Evolutionary conservation across 306 rosid species (phyloP).

Genomic region (Clitoria ternatea): DNA sequence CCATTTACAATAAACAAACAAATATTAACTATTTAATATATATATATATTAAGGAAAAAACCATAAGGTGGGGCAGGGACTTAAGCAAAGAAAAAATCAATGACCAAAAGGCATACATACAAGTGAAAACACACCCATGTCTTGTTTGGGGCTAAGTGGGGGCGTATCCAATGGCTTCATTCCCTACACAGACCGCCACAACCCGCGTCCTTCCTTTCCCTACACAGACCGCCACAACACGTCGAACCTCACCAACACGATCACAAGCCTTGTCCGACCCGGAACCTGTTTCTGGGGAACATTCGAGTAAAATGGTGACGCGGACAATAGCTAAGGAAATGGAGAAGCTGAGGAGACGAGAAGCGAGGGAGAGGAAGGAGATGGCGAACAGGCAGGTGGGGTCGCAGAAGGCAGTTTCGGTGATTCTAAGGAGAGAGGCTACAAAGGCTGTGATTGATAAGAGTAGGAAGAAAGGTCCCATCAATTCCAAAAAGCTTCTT

Average conservation of each 20-base stretch:
- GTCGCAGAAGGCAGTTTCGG: slow-evolving; percentile 80
- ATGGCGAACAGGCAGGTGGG: slow-evolving; percentile 65
- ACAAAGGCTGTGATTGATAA: slow-evolving; percentile 76
- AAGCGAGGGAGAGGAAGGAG: slow-evolving; percentile 66
- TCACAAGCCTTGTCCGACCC: background rate
- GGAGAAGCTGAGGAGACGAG: slow-evolving; percentile 46
- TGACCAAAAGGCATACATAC: no score
- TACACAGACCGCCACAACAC: slow-evolving; percentile 4
- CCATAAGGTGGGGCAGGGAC: no score
- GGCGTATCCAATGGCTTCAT: slow-evolving; percentile 52
- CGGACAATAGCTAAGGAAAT: slow-evolving; percentile 32
- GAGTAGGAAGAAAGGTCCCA: slow-evolving; percentile 63
- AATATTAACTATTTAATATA: no score
- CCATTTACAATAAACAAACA: no score
- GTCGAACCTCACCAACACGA: slow-evolving; percentile 2
- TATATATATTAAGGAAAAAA: no score
- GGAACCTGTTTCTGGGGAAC: background rate
- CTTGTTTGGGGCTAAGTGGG: no score
- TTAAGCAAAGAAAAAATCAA: no score
- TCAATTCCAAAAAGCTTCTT: slow-evolving; percentile 71
- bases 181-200: slow-evolving; percentile 31
- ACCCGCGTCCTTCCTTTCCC: slow-evolving; percentile 16
- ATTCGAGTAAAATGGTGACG: slow-evolving; percentile 31
- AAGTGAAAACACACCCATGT: no score
- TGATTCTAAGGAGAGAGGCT: slow-evolving; percentile 79